A percentile compares a stretch with the other conserved stretches of the same genome.
Evolutionary conservation across 2,329 filamentous ascomycete genomes (phyloP).

Genomic region (Xylariales sp.): DNA sequence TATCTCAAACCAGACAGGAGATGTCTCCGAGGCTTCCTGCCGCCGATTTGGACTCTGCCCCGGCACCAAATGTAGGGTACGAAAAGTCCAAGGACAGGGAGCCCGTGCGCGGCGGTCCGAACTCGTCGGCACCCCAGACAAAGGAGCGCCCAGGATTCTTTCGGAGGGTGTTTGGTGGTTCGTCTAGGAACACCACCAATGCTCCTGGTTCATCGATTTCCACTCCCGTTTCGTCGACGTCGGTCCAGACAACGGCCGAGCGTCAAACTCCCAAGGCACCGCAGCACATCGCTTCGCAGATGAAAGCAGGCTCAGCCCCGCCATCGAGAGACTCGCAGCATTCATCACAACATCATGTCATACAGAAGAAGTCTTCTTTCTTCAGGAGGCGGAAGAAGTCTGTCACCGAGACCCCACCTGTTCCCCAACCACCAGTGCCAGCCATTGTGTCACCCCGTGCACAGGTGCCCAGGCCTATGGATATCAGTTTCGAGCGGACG

Average conservation of each 20-base stretch:
- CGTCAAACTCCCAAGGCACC: conserved; percentile 32
- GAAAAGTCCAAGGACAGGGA: conserved; percentile 56
- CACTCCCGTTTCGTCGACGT: conserved; percentile 30
- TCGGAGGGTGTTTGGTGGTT: conserved; percentile 83
- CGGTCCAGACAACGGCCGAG: conserved; percentile 32
- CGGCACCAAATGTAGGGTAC: conserved; percentile 54
- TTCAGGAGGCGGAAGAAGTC: conserved; percentile 94
- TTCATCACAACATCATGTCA: conserved; percentile 34
- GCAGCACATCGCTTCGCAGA: conserved; percentile 40
- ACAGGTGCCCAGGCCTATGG: conserved; percentile 22
- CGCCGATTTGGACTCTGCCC: conserved; percentile 43
- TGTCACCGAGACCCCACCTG: conserved; percentile 63
- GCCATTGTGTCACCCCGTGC: conserved; percentile 11
- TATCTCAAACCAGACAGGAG: conserved; percentile 10
- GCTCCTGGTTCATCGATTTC: conserved; percentile 16
- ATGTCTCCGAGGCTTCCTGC: conserved; percentile 27
- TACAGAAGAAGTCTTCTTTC: conserved; percentile 94
- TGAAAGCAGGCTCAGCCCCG: conserved; percentile 40
- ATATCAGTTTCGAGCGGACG: conserved; percentile 26
- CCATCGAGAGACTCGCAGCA: conserved; percentile 49
- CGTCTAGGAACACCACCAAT: conserved; percentile 50
- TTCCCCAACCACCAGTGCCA: conserved; percentile 27
- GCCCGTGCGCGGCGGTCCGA: conserved; percentile 41
- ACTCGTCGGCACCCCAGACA: conserved; percentile 36
- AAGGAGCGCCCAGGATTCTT: conserved; percentile 86